A percentile compares a stretch with the other conserved stretches of the same genome.
Conservation (phyloP, 495 filamentous ascomycete genomes). For the Aspergillus heteromorphus region DNA sequence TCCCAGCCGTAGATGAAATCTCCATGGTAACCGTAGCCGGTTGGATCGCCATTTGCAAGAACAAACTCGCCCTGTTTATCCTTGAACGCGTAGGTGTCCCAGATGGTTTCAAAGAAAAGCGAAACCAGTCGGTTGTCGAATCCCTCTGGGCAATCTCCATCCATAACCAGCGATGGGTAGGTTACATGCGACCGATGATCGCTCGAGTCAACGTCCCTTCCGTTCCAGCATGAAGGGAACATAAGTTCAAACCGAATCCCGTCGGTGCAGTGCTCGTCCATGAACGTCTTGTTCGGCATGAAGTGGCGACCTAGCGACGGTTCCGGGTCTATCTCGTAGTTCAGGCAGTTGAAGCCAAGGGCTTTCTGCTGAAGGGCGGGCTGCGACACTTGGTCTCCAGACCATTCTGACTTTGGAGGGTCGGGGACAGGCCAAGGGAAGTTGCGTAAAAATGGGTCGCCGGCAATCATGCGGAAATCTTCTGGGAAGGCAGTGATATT, state of each 20-base stretch:
- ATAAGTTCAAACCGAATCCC: constrained; percentile 78
- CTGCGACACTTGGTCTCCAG: constrained; percentile 54
- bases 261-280: constrained; percentile 70
- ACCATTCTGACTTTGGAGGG: constrained; percentile 68
- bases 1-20: constrained; percentile 88
- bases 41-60: constrained; percentile 77
- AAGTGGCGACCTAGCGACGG: constrained; percentile 71
- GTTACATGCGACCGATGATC: constrained; percentile 71
- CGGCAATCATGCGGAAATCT: constrained; percentile 82
- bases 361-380: constrained; percentile 69
- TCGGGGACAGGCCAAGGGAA: constrained; percentile 67
- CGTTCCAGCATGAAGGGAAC: constrained; percentile 93
- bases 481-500: constrained; percentile 71
- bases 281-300: constrained; percentile 70
- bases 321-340: constrained; percentile 60
- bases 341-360: constrained; percentile 86
- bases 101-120: constrained; percentile 87
- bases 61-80: constrained; percentile 67
- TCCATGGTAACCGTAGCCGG: constrained; percentile 77
- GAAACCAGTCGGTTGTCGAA: constrained; percentile 65
- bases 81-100: constrained; percentile 65
- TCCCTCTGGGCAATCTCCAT: constrained; percentile 69
- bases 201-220: constrained; percentile 52
- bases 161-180: constrained; percentile 69
- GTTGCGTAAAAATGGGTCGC: constrained; percentile 61